Evolutionary conservation across 768 basidiomycete species (phyloP), one percentile per base, ranked within the genome.

Genomic region (Wakefieldia striispora): DNA sequence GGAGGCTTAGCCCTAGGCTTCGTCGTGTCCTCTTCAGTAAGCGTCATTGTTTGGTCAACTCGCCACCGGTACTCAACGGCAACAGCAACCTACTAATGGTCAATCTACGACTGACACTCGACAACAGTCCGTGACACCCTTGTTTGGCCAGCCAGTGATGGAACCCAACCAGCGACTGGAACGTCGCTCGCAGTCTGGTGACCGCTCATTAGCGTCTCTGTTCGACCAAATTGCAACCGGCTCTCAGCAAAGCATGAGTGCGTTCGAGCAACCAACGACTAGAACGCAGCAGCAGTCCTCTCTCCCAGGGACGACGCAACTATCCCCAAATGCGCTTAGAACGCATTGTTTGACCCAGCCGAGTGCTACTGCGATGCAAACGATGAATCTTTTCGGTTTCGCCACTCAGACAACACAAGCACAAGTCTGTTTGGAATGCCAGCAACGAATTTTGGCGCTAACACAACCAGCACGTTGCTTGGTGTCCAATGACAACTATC

Each of bases 201-300:
- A n/a, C n/a, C n/a, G n/a, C n/a, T n/a, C n/a, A n/a, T n/a, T n/a
- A n/a, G n/a, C n/a, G n/a, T n/a, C 71, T 4, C 40, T 75, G 19
- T 76, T 79, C 49, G 73, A 75, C 7, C 70, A 73, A 38, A 56
- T 66, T 24, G 54, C 54, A 43, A 56, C 52, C 13, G 53, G 37
- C 49, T 21, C 51, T 21, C 51, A 54, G 16, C 63, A 62, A 33
- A 44, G 36, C 17, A 54, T 70, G 9, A 45, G 64, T 29, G 42
- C 60, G 47, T 65, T 65, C 34, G 60, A 58, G 29, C 69, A 75
- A 45, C 55, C 71, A 14, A 45, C 66, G 12, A 37, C 59, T 13
- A 58, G 56, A 34, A 70, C 45, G 29, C 70, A 69, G 21, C 71
- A 71, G 21, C 70, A 70, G 42, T 51, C 57, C 10, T 44, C 72